phyloP scores from a whole-genome alignment of 176 grass and related monocot species.

The Panicum miliaceum region DNA sequence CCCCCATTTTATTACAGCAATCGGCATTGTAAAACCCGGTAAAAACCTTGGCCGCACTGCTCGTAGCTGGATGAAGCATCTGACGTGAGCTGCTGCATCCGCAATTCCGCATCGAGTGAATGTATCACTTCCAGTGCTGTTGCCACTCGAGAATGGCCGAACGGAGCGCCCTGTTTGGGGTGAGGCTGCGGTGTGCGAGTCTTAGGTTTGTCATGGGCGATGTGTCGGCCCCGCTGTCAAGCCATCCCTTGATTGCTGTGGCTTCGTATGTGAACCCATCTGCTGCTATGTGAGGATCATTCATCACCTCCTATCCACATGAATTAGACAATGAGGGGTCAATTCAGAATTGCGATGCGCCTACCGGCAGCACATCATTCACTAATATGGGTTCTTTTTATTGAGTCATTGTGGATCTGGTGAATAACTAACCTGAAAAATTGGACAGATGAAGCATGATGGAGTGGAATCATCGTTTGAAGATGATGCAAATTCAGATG shows the following conservation, averaged over 20 bases:
- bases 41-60: background rate
- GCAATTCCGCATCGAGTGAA: background rate
- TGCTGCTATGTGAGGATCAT: slow-evolving; percentile 69
- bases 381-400: background rate
- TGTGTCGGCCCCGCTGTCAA: slow-evolving; percentile 48
- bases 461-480: slow-evolving; percentile 31
- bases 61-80: background rate
- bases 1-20: background rate
- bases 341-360: slow-evolving; percentile 2
- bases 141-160: slow-evolving; percentile 68
- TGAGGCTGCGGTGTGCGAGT: slow-evolving; percentile 64
- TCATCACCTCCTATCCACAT: slow-evolving; percentile 71
- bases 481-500: background rate
- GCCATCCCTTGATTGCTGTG: slow-evolving; percentile 65
- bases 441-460: slow-evolving; percentile 74
- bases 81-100: background rate
- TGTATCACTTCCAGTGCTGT: slow-evolving; percentile 36
- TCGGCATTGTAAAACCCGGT: background rate
- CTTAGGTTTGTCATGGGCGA: slow-evolving; percentile 80
- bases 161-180: slow-evolving; percentile 61
- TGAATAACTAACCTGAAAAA: slow-evolving; percentile 60
- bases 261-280: slow-evolving; percentile 80
- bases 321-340: background rate
- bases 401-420: background rate
- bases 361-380: background rate